These are phyloP conservation scores for Nakaseomyces nivariensis DNA, from an alignment of 1,139 yeast genomes.

Conservation along the genomic window DNA sequence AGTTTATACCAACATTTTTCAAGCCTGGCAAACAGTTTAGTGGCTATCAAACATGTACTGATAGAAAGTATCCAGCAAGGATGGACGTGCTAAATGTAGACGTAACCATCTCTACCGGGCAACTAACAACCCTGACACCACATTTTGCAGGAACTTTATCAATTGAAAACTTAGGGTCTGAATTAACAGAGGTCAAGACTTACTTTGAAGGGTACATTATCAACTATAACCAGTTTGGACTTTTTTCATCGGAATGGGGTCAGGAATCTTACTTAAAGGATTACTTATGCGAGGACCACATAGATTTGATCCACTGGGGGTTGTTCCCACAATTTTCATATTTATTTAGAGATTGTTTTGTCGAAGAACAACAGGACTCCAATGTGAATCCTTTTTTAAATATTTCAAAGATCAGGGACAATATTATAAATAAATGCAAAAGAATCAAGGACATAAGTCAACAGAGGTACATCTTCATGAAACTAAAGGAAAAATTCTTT, in stretches of 20 bases:
- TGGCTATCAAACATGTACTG: slow-evolving; percentile 29
- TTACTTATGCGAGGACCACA: slow-evolving; percentile 40
- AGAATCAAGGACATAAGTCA: neutral
- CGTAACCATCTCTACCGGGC: neutral
- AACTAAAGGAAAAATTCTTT: slow-evolving; percentile 88
- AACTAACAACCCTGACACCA: slow-evolving; percentile 11
- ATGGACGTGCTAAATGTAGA: neutral
- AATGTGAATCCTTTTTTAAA: neutral
- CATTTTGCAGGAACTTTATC: slow-evolving; percentile 68
- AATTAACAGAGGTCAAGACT: slow-evolving; percentile 73
- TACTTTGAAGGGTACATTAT: slow-evolving; percentile 83
- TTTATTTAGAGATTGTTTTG: slow-evolving; percentile 17
- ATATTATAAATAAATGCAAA: neutral
- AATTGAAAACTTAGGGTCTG: slow-evolving; percentile 69
- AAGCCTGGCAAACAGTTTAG: slow-evolving; percentile 22
- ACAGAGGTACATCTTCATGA: slow-evolving; percentile 60
- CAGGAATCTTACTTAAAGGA: slow-evolving; percentile 41
- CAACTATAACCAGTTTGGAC: slow-evolving; percentile 42
- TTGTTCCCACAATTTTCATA: slow-evolving; percentile 39
- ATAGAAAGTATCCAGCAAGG: slow-evolving; percentile 20
- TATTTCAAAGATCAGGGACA: neutral
- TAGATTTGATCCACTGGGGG: slow-evolving; percentile 82
- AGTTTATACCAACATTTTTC: slow-evolving; percentile 8
- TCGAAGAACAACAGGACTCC: neutral
- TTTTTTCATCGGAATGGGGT: slow-evolving; percentile 36